Percentiles rank a stretch among this genome's conserved stretches.
Evolutionary conservation across 1,284 basidiomycete species (phyloP).

Genomic region (Ganoderma lucidum): DNA sequence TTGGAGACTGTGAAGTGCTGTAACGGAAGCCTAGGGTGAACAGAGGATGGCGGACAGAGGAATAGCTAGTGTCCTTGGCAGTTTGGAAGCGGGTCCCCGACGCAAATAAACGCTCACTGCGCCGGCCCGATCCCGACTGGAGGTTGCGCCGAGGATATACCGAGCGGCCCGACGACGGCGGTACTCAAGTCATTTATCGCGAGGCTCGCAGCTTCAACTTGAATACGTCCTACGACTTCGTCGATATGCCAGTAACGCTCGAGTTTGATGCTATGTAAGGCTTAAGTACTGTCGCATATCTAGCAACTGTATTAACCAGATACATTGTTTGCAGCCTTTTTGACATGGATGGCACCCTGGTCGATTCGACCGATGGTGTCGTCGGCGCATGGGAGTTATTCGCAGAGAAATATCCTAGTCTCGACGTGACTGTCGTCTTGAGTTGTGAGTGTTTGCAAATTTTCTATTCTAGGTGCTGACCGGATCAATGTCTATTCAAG

Average conservation of each 20-base stretch:
- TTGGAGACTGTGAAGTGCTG: background rate
- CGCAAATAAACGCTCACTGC: slow-evolving; percentile 2
- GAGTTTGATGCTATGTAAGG: slow-evolving; percentile 65
- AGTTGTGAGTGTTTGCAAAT: slow-evolving; percentile 53
- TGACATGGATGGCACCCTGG: slow-evolving; percentile 83
- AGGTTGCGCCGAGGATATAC: background rate
- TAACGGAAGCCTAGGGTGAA: background rate
- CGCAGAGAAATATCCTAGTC: slow-evolving; percentile 64
- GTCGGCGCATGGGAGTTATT: slow-evolving; percentile 80
- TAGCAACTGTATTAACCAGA: slow-evolving; percentile 15
- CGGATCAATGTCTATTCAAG: slow-evolving; percentile 47
- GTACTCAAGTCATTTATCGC: background rate
- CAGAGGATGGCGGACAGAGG: background rate
- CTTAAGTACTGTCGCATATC: slow-evolving; percentile 1
- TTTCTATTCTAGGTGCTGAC: slow-evolving; percentile 15
- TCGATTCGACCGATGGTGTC: slow-evolving; percentile 78
- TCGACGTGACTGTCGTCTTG: slow-evolving; percentile 69
- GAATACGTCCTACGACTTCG: background rate
- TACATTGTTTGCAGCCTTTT: slow-evolving; percentile 57
- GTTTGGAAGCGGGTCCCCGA: slow-evolving; percentile 20
- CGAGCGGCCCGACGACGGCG: background rate
- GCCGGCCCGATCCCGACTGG: background rate
- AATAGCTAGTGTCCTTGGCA: background rate
- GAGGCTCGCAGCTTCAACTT: background rate
- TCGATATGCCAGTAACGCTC: slow-evolving; percentile 55